These are phyloP conservation scores for Tricholoma saponaceum DNA, from an alignment of 768 basidiomycete species.

Conservation along the genomic window DNA sequence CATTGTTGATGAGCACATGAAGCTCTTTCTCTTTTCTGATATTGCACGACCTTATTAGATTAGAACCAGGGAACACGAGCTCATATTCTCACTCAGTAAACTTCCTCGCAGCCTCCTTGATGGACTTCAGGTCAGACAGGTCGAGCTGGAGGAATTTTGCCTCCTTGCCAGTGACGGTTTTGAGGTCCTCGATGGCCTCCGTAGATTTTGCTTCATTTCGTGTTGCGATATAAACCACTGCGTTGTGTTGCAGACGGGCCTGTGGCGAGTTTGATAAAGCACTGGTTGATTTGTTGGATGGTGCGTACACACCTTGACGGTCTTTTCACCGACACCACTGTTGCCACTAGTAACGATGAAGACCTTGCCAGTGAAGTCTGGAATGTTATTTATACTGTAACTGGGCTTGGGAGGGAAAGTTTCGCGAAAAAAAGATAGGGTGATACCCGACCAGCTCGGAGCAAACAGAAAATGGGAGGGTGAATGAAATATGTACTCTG, in stretches of 20 bases:
- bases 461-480: too few relatives aligned
- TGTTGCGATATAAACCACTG: background rate
- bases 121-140: background rate
- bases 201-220: background rate
- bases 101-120: background rate
- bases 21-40: background rate
- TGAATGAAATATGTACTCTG: too few relatives aligned
- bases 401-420: conserved; percentile 30
- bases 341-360: conserved; percentile 41
- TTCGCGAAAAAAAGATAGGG: conserved; percentile 24
- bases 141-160: background rate
- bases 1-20: background rate
- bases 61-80: background rate
- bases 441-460: too few relatives aligned
- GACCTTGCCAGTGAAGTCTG: conserved; percentile 40
- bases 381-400: conserved; percentile 23
- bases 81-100: background rate
- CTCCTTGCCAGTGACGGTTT: background rate
- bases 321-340: background rate
- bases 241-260: background rate
- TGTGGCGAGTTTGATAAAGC: background rate
- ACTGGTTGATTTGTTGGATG: background rate
- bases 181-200: background rate
- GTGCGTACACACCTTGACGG: background rate
- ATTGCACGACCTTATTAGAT: background rate